Evolutionary conservation across 108 stramenopile genomes (phyloP).

Genomic region (Schizochytrium sp.): DNA sequence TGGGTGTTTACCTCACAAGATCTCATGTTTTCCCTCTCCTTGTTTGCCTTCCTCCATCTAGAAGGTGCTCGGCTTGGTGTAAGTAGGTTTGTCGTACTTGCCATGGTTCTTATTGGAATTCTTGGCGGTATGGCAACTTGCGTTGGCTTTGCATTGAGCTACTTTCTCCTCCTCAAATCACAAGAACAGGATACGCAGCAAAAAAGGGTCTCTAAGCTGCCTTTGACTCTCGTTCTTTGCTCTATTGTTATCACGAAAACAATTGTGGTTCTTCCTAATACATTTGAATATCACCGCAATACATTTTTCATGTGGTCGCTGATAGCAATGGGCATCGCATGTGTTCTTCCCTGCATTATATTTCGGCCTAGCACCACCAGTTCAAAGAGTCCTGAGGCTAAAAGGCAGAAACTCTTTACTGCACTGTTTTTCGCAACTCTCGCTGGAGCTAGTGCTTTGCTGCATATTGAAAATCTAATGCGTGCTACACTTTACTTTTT

Average conservation of each 20-base stretch:
- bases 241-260: neutral
- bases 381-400: too few species aligned
- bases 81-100: neutral
- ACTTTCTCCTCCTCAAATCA: neutral
- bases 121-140: neutral
- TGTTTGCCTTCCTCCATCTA: neutral
- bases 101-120: neutral
- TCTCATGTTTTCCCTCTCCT: neutral
- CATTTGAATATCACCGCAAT: neutral
- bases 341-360: neutral
- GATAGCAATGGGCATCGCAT: neutral
- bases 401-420: too few species aligned
- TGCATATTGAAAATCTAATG: too few species aligned
- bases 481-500: too few species aligned
- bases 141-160: too few species aligned
- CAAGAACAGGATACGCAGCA: neutral
- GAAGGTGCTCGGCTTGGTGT: neutral
- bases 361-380: neutral
- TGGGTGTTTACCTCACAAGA: neutral
- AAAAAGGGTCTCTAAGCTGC: neutral
- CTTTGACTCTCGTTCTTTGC: neutral
- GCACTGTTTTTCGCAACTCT: too few species aligned
- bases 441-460: too few species aligned
- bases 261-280: neutral
- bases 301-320: neutral